phyloP scores from a whole-genome alignment of 192 early-diverging fungal species.

The Dispira parvispora region DNA sequence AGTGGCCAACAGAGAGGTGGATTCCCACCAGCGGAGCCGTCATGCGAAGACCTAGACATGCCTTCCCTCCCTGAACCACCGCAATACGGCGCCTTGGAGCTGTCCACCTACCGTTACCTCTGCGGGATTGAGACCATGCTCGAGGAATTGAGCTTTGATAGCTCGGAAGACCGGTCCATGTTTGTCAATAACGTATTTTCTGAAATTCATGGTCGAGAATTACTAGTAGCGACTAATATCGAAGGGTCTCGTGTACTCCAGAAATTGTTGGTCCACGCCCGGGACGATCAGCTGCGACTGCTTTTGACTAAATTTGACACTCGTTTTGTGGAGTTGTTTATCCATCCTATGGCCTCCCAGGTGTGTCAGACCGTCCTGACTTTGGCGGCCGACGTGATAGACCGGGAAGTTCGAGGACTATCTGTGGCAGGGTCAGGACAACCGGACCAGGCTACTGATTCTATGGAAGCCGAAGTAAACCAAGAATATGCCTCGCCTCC shows the following conservation, averaged over 20 bases:
- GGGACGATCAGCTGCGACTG: slow-evolving; percentile 55
- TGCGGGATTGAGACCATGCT: slow-evolving; percentile 40
- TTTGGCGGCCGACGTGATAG: slow-evolving; percentile 50
- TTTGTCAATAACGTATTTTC: slow-evolving; percentile 61
- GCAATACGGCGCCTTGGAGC: neutral
- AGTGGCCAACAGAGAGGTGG: no score
- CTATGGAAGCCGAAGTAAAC: slow-evolving; percentile 15
- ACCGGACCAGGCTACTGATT: slow-evolving; percentile 15
- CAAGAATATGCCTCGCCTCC: slow-evolving; percentile 12
- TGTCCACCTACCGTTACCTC: slow-evolving; percentile 25
- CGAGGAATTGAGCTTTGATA: slow-evolving; percentile 39
- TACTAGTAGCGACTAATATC: slow-evolving; percentile 54
- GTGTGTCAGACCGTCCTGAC: slow-evolving; percentile 68
- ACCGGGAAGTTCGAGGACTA: slow-evolving; percentile 42
- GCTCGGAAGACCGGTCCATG: slow-evolving; percentile 34
- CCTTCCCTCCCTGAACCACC: neutral
- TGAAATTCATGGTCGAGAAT: slow-evolving; percentile 59
- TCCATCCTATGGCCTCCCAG: slow-evolving; percentile 76
- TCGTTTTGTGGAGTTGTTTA: slow-evolving; percentile 44
- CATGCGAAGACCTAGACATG: no score
- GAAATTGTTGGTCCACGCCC: slow-evolving; percentile 51
- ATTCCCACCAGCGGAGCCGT: no score
- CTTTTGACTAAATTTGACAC: slow-evolving; percentile 43
- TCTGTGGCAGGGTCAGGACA: slow-evolving; percentile 12
- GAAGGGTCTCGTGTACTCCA: slow-evolving; percentile 64